A percentile compares a stretch with the other conserved stretches of the same genome.
Evolutionary conservation across 2,329 filamentous ascomycete species (phyloP).

Genomic region (Cladosporium sp.): DNA sequence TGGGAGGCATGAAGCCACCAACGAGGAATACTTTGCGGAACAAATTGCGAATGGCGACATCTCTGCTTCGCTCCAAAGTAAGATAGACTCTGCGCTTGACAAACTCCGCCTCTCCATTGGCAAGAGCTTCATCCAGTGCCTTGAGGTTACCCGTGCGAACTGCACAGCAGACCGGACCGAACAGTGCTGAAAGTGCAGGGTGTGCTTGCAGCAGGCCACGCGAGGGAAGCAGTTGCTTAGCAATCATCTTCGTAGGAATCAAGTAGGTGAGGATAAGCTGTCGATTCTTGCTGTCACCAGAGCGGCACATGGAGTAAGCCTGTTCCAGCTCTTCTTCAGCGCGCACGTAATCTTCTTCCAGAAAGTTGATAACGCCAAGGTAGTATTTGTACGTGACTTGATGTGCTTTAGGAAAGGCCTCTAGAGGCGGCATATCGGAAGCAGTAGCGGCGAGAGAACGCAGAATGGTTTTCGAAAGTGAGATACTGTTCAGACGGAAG

Average conservation of each 20-base stretch:
- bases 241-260: slow-evolving; percentile 87
- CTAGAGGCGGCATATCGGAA: slow-evolving; percentile 74
- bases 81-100: slow-evolving; percentile 91
- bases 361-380: slow-evolving; percentile 83
- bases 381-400: slow-evolving; percentile 97
- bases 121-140: slow-evolving; percentile 76
- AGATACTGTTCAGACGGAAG: slow-evolving; percentile 80
- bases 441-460: slow-evolving; percentile 72
- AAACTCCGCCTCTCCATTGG: slow-evolving; percentile 82
- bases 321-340: slow-evolving; percentile 75
- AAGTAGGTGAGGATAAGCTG: slow-evolving; percentile 94
- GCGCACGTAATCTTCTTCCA: slow-evolving; percentile 87
- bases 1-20: slow-evolving; percentile 73
- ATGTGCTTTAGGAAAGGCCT: slow-evolving; percentile 80
- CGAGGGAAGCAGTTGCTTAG: slow-evolving; percentile 76
- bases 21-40: slow-evolving; percentile 85
- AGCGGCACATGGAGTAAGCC: slow-evolving; percentile 79
- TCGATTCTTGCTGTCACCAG: slow-evolving; percentile 66
- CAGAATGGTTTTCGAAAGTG: slow-evolving; percentile 84
- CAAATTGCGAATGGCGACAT: slow-evolving; percentile 86
- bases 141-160: slow-evolving; percentile 79
- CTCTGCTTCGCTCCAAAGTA: slow-evolving; percentile 84
- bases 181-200: slow-evolving; percentile 70
- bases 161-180: slow-evolving; percentile 69
- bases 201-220: slow-evolving; percentile 65